These are phyloP conservation scores for Xerocomus potaroensis DNA, from an alignment of 768 basidiomycete genomes.

Conservation along the genomic window DNA sequence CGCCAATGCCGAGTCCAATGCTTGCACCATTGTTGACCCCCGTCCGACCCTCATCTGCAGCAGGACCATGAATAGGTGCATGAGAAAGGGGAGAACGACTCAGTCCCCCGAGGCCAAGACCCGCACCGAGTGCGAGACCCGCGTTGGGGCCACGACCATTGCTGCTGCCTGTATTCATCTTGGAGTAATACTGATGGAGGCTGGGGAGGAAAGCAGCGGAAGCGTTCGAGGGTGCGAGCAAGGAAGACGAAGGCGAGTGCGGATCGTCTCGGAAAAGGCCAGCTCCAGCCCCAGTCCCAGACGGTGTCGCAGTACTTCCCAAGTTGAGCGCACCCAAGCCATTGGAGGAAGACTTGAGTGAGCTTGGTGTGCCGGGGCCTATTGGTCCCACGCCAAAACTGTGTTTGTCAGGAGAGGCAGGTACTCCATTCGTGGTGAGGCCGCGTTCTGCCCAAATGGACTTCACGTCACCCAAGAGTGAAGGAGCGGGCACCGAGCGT, in stretches of 20 bases:
- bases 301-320: constrained; percentile 7
- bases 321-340: constrained; percentile 29
- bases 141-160: constrained; percentile 26
- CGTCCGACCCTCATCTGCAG: constrained; percentile 24
- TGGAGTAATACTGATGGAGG: constrained; percentile 62
- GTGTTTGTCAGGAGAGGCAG: constrained; percentile 37
- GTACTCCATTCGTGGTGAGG: constrained; percentile 23
- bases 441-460: constrained; percentile 76
- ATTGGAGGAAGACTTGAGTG: constrained; percentile 43
- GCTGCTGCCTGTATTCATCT: constrained; percentile 35
- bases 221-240: constrained; percentile 67
- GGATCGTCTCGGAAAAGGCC: constrained; percentile 34
- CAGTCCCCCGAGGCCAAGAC: constrained; percentile 22
- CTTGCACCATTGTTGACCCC: constrained; percentile 7
- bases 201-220: constrained; percentile 80
- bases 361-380: constrained; percentile 45
- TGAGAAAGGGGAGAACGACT: constrained; percentile 29
- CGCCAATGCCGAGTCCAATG: constrained; percentile 23
- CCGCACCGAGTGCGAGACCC: constrained; percentile 20
- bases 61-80: constrained; percentile 24
- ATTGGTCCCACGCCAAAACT: constrained; percentile 22
- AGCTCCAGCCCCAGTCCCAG: constrained; percentile 16
- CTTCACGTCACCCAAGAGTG: constrained; percentile 68
- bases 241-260: constrained; percentile 29
- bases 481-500: constrained; percentile 75